Base-by-base conservation (phyloP, 768 basidiomycete species). In the Kwoniella dejecticola region DNA sequence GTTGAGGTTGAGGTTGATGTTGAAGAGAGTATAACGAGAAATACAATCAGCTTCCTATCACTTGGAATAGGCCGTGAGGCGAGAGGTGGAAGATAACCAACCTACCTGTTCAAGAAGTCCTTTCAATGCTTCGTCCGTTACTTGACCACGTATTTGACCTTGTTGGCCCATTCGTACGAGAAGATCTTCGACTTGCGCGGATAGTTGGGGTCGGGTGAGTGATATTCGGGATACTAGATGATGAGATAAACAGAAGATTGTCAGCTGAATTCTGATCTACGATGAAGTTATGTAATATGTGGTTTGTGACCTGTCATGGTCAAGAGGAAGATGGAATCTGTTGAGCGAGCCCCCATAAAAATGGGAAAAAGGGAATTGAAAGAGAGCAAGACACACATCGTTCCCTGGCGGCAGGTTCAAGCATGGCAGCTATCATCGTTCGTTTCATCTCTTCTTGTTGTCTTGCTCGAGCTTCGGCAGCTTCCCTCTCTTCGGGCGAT, bases 401-500 rank as follows among this genome's bases (percentile, higher is more conserved):
- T 48, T 78, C 77, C 46, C 77, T 63, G 13, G 77, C 77, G 27
- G 67, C 60, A 23, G 75, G 64, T 47, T 72, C 77, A 27, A 78
- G 57, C 67, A 78, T 74, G 15, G 74, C 72, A 29, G 71, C 68
- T 45, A 78, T 75, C 70, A 78, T 72, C 19, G 44, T 62, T 62
- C 77, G 63, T 70, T 76, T 75, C 77, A 78, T 78, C 61, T 78
- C 77, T 42, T 72, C 72, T 41, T 71, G 67, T 33, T 59, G 67
- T 36, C 62, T 66, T 55, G 60, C 60, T 55, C 71, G 57, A 23
- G 68, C 66, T 36, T 69, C 61, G 8, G 68, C 67, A 23, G 66
- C 69, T 30, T 67, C 71, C 50, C 66, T 57, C 38, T 72, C 70
- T 56, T 72, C 64, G 4, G 60, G 62, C 0, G 57, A 59, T 11